Conservation (phyloP, 2,329 filamentous ascomycete genomes). For the Aspergillus nomiae region DNA sequence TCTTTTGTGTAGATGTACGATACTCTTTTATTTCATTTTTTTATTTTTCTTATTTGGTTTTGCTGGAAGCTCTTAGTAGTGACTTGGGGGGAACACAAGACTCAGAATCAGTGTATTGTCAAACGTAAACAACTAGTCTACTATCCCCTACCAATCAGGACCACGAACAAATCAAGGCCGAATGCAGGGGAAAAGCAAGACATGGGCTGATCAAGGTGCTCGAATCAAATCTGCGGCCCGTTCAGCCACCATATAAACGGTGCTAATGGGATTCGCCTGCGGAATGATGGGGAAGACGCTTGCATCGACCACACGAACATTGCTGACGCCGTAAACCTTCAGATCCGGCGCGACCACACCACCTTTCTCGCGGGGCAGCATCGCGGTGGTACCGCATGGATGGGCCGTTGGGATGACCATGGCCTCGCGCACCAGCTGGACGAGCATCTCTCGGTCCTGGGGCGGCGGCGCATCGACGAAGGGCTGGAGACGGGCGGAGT, state of each 20-base stretch:
- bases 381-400: slow-evolving; percentile 7
- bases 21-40: background rate
- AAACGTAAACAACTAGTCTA: background rate
- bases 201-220: background rate
- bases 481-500: background rate
- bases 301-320: slow-evolving; percentile 14
- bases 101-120: background rate
- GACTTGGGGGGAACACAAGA: too few relatives aligned
- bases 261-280: background rate
- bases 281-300: background rate
- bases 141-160: background rate
- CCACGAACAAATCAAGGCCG: background rate
- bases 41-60: too few relatives aligned
- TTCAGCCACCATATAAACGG: background rate
- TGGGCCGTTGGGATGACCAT: slow-evolving; percentile 5
- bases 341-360: slow-evolving; percentile 11
- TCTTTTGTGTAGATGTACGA: too few relatives aligned
- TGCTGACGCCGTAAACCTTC: slow-evolving; percentile 11
- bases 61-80: too few relatives aligned
- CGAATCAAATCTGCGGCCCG: background rate
- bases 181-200: background rate
- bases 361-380: slow-evolving; percentile 8
- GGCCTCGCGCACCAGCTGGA: background rate
- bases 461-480: background rate
- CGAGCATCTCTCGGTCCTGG: background rate